phyloP scores from a whole-genome alignment of 768 basidiomycete genomes.

The Boletellus ananas region DNA sequence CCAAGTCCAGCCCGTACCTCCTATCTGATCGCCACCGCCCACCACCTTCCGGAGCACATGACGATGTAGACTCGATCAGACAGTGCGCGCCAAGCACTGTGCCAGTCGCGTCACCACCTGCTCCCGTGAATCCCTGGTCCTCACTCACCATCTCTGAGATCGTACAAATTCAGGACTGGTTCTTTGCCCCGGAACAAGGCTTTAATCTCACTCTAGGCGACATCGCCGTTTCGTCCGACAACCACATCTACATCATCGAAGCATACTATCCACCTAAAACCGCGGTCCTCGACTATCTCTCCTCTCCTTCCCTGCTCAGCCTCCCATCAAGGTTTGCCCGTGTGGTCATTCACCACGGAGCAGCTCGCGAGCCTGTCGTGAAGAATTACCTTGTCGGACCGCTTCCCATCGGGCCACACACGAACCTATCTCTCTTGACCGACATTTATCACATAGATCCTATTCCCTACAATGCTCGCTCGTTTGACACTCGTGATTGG shows the following conservation, averaged over 20 bases:
- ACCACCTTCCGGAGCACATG: not conserved
- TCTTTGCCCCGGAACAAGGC: conserved; percentile 36
- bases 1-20: conserved; percentile 3
- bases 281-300: conserved; percentile 45
- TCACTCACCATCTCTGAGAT: conserved; percentile 46
- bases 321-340: conserved; percentile 42
- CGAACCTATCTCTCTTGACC: conserved; percentile 39
- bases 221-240: conserved; percentile 39
- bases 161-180: conserved; percentile 42
- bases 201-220: conserved; percentile 47
- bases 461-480: conserved; percentile 54
- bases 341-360: conserved; percentile 51
- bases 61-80: conserved; percentile 14
- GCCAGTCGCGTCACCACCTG: conserved; percentile 38
- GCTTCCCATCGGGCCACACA: conserved; percentile 41
- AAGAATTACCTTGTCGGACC: conserved; percentile 58
- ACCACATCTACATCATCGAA: conserved; percentile 50
- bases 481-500: conserved; percentile 30
- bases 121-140: conserved; percentile 48
- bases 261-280: conserved; percentile 46
- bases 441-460: conserved; percentile 51
- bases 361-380: conserved; percentile 38
- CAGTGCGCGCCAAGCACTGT: conserved; percentile 35
- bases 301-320: conserved; percentile 23
- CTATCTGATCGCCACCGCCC: not conserved